Conservation (phyloP, 164 flowering plant species). For the Chloranthus sessilifolius region DNA sequence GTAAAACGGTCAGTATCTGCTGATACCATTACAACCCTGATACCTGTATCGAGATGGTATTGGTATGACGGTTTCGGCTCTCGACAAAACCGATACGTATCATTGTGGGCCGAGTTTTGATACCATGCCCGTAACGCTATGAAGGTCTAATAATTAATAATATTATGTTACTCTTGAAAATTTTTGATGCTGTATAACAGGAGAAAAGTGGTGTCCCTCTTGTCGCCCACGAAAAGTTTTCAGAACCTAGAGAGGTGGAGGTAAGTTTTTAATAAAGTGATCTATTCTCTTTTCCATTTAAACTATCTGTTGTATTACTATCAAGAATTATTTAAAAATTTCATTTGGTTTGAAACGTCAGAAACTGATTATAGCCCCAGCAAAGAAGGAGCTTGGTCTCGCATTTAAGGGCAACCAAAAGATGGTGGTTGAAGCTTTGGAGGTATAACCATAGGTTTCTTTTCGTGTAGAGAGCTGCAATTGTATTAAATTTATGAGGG, state of each 20-base stretch:
- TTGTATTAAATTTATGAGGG: too few species aligned
- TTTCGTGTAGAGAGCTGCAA: too few species aligned
- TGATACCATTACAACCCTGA: too few species aligned
- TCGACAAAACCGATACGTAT: too few species aligned
- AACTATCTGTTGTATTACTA: background rate
- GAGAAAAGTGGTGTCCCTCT: constrained; percentile 78
- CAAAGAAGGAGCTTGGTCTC: constrained; percentile 84
- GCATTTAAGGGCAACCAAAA: constrained; percentile 88
- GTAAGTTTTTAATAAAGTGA: constrained; percentile 19
- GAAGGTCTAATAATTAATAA: too few species aligned
- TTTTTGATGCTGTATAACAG: constrained; percentile 25
- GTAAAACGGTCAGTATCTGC: too few species aligned
- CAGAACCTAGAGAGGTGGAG: constrained; percentile 84
- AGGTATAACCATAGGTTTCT: constrained; percentile 47
- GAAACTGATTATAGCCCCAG: constrained; percentile 79
- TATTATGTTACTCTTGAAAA: background rate
- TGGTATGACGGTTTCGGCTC: too few species aligned
- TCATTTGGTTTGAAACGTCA: constrained; percentile 20
- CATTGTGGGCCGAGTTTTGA: too few species aligned
- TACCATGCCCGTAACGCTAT: too few species aligned
- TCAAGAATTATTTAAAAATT: background rate
- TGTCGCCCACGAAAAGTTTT: constrained; percentile 67
- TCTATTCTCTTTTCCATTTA: background rate
- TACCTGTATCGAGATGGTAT: too few species aligned
- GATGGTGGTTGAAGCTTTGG: constrained; percentile 83